Evolutionary conservation across 2,329 filamentous ascomycete species (phyloP).

Genomic region (Penicillium corylophilum): DNA sequence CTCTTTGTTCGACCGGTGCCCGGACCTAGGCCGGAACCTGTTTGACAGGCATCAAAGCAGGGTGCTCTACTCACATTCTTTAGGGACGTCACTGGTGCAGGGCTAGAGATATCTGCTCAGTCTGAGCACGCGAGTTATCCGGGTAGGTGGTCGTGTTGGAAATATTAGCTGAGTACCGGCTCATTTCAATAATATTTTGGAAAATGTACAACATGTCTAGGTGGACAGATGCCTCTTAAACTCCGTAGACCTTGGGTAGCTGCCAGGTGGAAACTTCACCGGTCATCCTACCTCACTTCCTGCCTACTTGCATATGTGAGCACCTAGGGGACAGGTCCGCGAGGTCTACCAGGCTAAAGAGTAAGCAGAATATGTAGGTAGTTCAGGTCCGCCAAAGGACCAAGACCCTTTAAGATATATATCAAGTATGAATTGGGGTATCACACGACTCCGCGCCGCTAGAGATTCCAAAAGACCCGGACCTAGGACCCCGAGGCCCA

Average conservation of each 20-base stretch:
- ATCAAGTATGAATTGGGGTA: neutral
- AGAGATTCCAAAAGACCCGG: neutral
- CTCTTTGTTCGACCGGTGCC: neutral
- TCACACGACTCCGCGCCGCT: slow-evolving; percentile 2
- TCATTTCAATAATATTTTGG: neutral
- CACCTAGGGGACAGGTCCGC: too few species aligned
- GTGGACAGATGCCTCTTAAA: neutral
- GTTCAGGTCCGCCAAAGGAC: neutral
- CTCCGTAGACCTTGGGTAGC: neutral
- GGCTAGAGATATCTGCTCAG: neutral
- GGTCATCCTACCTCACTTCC: too few species aligned
- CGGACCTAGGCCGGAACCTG: neutral
- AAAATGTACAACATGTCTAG: neutral
- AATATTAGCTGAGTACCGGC: neutral
- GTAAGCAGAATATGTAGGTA: neutral
- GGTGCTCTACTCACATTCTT: neutral
- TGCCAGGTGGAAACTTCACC: neutral
- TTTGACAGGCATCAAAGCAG: neutral
- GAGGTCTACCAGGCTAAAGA: too few species aligned
- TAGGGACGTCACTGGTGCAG: neutral
- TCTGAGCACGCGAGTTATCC: neutral
- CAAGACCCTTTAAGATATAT: neutral
- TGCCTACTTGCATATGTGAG: too few species aligned
- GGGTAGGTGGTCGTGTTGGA: neutral
- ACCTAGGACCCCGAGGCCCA: too few species aligned